Percentiles rank a stretch among this genome's conserved stretches.
These are phyloP conservation scores for Cryptococcus sp. DNA, from an alignment of 1,284 basidiomycete genomes.

Conservation along the genomic window DNA sequence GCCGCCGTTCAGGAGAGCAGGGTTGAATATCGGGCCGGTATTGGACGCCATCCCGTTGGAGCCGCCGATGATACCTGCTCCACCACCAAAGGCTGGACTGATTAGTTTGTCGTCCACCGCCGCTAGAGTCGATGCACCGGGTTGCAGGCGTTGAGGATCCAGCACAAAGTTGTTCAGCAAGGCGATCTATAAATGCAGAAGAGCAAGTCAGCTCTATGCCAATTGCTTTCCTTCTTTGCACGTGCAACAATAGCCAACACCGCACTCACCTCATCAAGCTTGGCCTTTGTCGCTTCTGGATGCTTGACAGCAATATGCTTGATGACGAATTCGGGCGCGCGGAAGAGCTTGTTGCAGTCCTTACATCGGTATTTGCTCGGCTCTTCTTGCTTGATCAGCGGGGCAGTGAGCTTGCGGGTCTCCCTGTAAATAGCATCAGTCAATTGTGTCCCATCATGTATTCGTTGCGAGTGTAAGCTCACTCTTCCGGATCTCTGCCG, in stretches of 20 bases:
- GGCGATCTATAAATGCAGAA: constrained; percentile 61
- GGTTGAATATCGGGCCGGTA: constrained; percentile 17
- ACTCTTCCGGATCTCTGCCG: constrained; percentile 87
- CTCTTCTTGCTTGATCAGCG: constrained; percentile 86
- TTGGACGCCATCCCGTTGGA: too few species aligned
- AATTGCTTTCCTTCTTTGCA: too few species aligned
- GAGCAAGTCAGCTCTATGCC: too few species aligned
- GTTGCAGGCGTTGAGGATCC: constrained; percentile 87
- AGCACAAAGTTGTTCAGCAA: constrained; percentile 92
- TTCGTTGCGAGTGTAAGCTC: constrained; percentile 45
- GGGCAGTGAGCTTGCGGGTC: constrained; percentile 71
- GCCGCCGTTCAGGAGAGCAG: constrained; percentile 6
- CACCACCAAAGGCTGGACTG: neutral
- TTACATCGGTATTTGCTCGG: constrained; percentile 94
- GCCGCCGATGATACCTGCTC: neutral
- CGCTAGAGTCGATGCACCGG: constrained; percentile 53
- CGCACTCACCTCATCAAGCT: constrained; percentile 48
- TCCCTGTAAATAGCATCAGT: constrained; percentile 61
- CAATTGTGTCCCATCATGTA: neutral
- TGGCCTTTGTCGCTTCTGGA: constrained; percentile 65
- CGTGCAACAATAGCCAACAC: too few species aligned
- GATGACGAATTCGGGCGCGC: constrained; percentile 90
- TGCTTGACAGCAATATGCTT: constrained; percentile 92
- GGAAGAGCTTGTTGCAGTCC: constrained; percentile 92
- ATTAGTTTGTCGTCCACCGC: constrained; percentile 48